Conservation (phyloP, 768 basidiomycete genomes). For the Xanthoconium purpureum region DNA sequence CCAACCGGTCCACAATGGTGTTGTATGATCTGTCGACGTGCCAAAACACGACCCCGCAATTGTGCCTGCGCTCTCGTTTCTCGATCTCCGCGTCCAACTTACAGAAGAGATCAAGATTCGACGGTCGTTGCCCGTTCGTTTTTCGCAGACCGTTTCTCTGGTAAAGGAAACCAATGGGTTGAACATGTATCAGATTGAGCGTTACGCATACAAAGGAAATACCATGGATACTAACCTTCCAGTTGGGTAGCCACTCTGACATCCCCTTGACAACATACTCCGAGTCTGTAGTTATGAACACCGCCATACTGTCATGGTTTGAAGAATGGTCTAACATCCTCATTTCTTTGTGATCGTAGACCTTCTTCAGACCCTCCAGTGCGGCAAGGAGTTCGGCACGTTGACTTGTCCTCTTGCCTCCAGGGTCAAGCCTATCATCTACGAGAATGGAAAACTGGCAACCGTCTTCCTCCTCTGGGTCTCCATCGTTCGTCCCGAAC, state of each 20-base stretch:
- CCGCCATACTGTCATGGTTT: not conserved
- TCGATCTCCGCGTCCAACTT: not conserved
- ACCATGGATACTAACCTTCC: not conserved
- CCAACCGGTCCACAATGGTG: constrained; percentile 19
- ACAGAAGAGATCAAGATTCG: constrained; percentile 9
- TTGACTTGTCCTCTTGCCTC: constrained; percentile 26
- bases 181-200: too few relatives aligned
- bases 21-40: constrained; percentile 25
- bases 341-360: not conserved
- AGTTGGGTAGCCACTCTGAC: constrained; percentile 5
- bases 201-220: not conserved
- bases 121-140: not conserved
- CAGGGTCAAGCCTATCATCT: constrained; percentile 18
- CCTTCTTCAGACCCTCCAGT: constrained; percentile 17
- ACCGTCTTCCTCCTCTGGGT: too few relatives aligned
- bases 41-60: constrained; percentile 22
- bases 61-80: not conserved
- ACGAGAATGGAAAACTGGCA: constrained; percentile 19
- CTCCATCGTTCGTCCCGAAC: not conserved
- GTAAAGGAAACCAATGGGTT: not conserved
- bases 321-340: not conserved
- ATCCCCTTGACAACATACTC: constrained; percentile 9
- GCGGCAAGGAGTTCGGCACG: constrained; percentile 35
- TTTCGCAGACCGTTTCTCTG: constrained; percentile 1
- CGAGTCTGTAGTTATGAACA: constrained; percentile 3